A percentile compares a stretch with the other conserved stretches of the same genome.
Conservation (phyloP, 2,329 filamentous ascomycete species). For the Trichophyton benhamiae region DNA sequence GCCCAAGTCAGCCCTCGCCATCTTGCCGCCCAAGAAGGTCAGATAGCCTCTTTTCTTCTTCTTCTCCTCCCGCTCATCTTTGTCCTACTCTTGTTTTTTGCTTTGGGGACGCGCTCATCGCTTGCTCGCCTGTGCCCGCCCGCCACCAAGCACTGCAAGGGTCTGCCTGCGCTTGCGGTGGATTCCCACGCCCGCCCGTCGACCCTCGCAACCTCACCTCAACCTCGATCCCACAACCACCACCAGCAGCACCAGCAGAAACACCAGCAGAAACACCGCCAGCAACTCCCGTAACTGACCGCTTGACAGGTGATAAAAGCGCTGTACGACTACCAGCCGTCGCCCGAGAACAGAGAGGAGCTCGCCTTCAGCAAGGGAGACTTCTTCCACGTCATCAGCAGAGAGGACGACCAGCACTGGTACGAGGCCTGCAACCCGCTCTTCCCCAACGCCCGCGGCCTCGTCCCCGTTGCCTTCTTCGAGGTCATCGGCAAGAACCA, state of each 20-base stretch:
- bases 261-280: not conserved
- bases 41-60: constrained; percentile 18
- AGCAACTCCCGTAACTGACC: not conserved
- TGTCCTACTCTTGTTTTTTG: constrained; percentile 5
- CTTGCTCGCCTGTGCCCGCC: no score
- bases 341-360: constrained; percentile 53
- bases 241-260: not conserved
- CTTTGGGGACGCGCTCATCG: no score
- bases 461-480: constrained; percentile 91
- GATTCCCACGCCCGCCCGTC: no score
- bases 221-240: not conserved
- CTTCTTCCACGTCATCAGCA: constrained; percentile 94
- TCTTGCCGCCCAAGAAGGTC: constrained; percentile 88
- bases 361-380: constrained; percentile 88
- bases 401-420: constrained; percentile 90
- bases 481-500: constrained; percentile 85
- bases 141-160: no score
- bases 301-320: constrained; percentile 69
- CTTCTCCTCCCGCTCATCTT: constrained; percentile 16
- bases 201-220: no score
- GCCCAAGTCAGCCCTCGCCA: constrained; percentile 75
- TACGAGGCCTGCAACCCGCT: constrained; percentile 97
- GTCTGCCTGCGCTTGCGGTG: no score
- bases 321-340: constrained; percentile 79
- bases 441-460: constrained; percentile 67